Percentiles rank a stretch among this genome's conserved stretches.
These are phyloP conservation scores for Citrus sp. DNA, from an alignment of 345 rosid genomes.

Conservation along the genomic window DNA sequence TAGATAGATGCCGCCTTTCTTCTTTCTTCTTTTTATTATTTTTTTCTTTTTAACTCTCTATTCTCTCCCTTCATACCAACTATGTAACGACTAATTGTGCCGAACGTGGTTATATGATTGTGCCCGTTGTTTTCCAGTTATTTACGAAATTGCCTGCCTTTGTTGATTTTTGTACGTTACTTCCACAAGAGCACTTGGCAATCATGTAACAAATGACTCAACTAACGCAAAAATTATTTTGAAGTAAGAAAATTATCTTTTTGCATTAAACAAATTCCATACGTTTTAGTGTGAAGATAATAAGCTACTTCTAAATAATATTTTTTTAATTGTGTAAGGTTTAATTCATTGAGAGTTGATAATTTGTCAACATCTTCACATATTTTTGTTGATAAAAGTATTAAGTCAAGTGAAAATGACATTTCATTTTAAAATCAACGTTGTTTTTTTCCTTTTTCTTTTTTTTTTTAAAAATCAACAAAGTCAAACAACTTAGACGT, in stretches of 20 bases:
- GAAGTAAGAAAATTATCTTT: neutral
- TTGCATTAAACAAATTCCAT: neutral
- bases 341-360: neutral
- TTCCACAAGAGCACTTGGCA: neutral
- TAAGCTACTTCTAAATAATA: neutral
- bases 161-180: no score
- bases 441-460: no score
- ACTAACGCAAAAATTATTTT: neutral
- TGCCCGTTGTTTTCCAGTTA: neutral
- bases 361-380: neutral
- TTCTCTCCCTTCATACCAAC: neutral
- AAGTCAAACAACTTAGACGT: neutral
- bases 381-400: neutral
- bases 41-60: neutral
- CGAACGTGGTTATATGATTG: neutral
- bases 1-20: constrained; percentile 24
- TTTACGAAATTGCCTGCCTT: neutral
- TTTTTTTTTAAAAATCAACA: neutral
- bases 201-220: neutral
- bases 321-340: neutral
- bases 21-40: neutral
- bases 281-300: neutral
- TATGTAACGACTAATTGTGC: neutral
- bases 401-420: neutral
- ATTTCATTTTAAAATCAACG: neutral